Evolutionary conservation across 495 filamentous ascomycete genomes (phyloP).

Genomic region (Xylaria castorea): DNA sequence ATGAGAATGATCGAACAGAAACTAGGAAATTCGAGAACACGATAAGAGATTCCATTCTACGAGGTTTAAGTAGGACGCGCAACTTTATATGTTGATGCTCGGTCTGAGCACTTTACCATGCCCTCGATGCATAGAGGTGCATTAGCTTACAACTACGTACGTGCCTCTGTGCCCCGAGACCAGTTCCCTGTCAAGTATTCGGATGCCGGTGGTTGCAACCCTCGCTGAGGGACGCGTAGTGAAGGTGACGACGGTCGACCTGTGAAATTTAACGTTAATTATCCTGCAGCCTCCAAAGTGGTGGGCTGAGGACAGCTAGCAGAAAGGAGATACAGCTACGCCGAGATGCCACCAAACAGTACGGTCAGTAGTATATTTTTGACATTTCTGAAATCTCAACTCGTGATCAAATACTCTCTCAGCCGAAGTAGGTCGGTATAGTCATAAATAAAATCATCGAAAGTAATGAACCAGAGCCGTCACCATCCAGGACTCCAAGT

Average conservation of each 20-base stretch:
- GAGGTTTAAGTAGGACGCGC: background rate
- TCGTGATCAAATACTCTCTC: background rate
- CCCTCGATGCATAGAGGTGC: conserved; percentile 2
- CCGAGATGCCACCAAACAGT: background rate
- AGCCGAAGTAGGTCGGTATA: background rate
- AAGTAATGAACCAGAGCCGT: background rate
- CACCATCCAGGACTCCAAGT: background rate
- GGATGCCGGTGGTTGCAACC: conserved; percentile 6
- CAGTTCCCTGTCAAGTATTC: background rate
- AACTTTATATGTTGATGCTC: background rate
- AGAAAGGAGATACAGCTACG: background rate
- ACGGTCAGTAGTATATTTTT: background rate
- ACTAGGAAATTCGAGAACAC: background rate
- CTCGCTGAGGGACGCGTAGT: conserved; percentile 16
- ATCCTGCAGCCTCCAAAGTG: background rate
- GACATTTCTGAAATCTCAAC: background rate
- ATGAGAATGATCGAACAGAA: background rate
- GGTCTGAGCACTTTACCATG: background rate
- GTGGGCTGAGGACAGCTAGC: background rate
- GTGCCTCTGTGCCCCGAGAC: conserved; percentile 28
- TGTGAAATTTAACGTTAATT: conserved; percentile 11
- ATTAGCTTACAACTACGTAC: conserved; percentile 35
- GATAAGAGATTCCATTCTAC: background rate
- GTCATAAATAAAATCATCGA: background rate
- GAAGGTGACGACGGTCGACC: conserved; percentile 11